phyloP scores from a whole-genome alignment of 306 rosid genomes.

The Castanea crenata region DNA sequence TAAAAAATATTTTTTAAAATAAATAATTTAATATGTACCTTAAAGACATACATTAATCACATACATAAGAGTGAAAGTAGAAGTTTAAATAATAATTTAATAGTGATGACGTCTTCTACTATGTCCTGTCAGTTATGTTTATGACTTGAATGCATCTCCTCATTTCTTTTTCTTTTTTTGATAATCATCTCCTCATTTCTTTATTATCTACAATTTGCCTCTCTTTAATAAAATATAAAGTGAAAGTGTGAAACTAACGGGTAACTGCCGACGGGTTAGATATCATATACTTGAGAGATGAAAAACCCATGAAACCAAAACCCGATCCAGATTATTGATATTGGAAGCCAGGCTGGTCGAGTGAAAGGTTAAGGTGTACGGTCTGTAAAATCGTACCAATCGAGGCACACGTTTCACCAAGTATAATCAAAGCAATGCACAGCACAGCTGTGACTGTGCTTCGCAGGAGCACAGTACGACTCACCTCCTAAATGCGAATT shows the following conservation, averaged over 20 bases:
- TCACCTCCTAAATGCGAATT: not conserved
- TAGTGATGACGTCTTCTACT: too few relatives aligned
- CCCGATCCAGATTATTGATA: not conserved
- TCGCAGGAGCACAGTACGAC: slow-evolving; percentile 18
- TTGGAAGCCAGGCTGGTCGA: slow-evolving; percentile 28
- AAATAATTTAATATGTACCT: too few relatives aligned
- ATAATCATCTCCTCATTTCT: too few relatives aligned
- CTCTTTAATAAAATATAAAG: not conserved
- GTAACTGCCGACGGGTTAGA: not conserved
- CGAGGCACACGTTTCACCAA: slow-evolving; percentile 11
- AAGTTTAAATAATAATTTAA: too few relatives aligned
- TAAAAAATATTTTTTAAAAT: too few relatives aligned
- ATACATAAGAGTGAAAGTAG: too few relatives aligned
- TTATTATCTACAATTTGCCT: too few relatives aligned
- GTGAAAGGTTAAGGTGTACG: not conserved
- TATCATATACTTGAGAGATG: not conserved
- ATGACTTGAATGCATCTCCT: too few relatives aligned
- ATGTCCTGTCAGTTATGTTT: too few relatives aligned
- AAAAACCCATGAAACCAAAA: not conserved
- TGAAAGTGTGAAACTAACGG: too few relatives aligned
- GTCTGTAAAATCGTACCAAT: not conserved
- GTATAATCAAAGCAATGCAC: not conserved
- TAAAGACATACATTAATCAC: too few relatives aligned
- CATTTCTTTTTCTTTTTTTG: too few relatives aligned
- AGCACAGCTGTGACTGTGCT: not conserved